Base-by-base conservation (phyloP, 1,284 basidiomycete species). In the Hymenochaete sp. region DNA sequence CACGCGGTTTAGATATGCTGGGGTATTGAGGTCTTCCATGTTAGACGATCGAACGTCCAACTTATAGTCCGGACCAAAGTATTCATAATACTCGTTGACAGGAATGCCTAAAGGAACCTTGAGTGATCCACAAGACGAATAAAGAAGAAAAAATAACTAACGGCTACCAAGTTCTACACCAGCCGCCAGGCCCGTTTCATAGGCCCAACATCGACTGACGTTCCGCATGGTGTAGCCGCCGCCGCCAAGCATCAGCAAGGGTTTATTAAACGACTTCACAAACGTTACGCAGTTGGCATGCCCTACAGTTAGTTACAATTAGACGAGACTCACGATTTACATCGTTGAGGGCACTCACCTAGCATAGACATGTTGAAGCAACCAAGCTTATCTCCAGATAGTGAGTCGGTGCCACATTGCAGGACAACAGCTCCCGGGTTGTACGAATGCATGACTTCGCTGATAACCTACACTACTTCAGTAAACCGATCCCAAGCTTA, bases 211-310 rank as follows among this genome's bases (percentile, higher is more conserved):
- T 39, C 96, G 77, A 53, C 88, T 91, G 50, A 98, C 96, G 52
- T 97, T 97, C 40, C 95, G 84, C 79, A 99, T 97, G 1, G 96
- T 99, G 64, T 99, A 99, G 0, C 96, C 96, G 6, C 96, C 96
- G 14, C 96, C 96, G 16, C 96, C 96, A 7, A 99, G 78, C 36
- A 99, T 72, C 11, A 99, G 68, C 19, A 98, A 64, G 0, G 96
- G 96, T 44, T 92, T 82, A 57, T 91, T 87, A 68, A 98, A 98
- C 1, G 86, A 90, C 62, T 98, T 98, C 52, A 99, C 91, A 61
- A 93, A 99, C 57, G 84, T 86, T 19, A 98, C 95, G 55, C 95
- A 99, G 57, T 93, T 92, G 2, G 95, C 95, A 60, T 99, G 95
- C 3, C 92, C 89, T 86, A 33, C 1, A 29, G 13, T 16, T 5